Conservation (phyloP, 1,139 yeast species). For the Hanseniaspora sp. region DNA sequence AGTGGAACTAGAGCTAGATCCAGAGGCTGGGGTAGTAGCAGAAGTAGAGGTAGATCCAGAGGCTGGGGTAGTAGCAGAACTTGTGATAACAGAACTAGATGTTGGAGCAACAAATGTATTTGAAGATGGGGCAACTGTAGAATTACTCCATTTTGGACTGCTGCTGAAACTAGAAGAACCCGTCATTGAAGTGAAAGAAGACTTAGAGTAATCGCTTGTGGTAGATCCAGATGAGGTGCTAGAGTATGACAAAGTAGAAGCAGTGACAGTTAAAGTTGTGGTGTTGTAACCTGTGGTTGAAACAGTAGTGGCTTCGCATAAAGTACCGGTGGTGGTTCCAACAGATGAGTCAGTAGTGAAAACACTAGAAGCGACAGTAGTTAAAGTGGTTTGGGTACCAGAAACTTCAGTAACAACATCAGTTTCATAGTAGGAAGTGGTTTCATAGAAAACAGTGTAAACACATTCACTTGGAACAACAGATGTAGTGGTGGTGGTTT, state of each 20-base stretch:
- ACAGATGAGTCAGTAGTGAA: neutral
- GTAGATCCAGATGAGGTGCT: too few relatives aligned
- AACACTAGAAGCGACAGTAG: neutral
- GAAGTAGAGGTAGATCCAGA: neutral
- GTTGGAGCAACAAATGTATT: neutral
- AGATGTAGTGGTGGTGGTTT: too few relatives aligned
- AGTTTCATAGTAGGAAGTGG: constrained; percentile 3
- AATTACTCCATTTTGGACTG: too few relatives aligned
- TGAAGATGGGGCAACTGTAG: neutral
- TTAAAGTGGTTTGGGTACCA: neutral
- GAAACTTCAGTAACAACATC: constrained; percentile 4
- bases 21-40: neutral
- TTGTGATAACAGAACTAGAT: neutral
- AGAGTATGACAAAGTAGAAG: too few relatives aligned
- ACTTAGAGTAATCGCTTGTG: too few relatives aligned
- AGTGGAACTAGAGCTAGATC: neutral
- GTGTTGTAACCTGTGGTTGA: neutral
- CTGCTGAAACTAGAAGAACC: too few relatives aligned
- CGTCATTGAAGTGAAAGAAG: too few relatives aligned
- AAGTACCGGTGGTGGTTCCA: constrained; percentile 1
- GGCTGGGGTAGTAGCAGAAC: neutral
- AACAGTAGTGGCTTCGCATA: neutral
- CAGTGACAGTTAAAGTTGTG: neutral
- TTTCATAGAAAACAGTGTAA: constrained; percentile 7
- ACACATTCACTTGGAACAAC: too few relatives aligned